phyloP scores from a whole-genome alignment of 1,139 yeast species.

The Yamadazyma conglobata region DNA sequence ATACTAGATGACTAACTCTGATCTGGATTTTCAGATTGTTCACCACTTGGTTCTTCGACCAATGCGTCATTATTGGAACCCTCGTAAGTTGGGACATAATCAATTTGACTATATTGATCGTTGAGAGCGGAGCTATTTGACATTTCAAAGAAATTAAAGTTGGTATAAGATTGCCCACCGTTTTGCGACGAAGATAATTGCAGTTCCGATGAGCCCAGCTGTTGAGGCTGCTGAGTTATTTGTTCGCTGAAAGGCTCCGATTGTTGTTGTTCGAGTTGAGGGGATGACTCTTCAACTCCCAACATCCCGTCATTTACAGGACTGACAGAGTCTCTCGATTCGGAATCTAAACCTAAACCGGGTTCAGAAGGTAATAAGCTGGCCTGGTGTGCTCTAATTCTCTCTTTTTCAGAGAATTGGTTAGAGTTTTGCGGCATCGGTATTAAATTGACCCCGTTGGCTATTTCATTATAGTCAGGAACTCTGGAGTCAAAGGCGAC shows the following conservation, averaged over 20 bases:
- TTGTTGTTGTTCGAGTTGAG: too few relatives aligned
- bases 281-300: too few relatives aligned
- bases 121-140: constrained; percentile 8
- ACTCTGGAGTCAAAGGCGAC: not conserved
- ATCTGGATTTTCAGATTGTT: too few relatives aligned
- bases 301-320: constrained; percentile 9
- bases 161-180: too few relatives aligned
- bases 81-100: constrained; percentile 40
- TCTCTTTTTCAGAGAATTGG: constrained; percentile 51
- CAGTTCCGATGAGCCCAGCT: too few relatives aligned
- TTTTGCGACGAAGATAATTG: too few relatives aligned
- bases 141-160: constrained; percentile 1
- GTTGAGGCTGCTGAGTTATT: too few relatives aligned
- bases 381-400: constrained; percentile 49
- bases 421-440: constrained; percentile 19
- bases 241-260: too few relatives aligned
- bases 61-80: constrained; percentile 26
- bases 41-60: too few relatives aligned
- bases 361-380: constrained; percentile 66
- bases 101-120: constrained; percentile 25
- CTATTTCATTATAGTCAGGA: constrained; percentile 28
- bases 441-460: constrained; percentile 8
- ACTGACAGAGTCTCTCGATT: constrained; percentile 16
- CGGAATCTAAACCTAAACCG: constrained; percentile 22
- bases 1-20: too few relatives aligned